Evolutionary conservation across 208 protist genomes (phyloP), one percentile per base, ranked within the genome.

Genomic region (Trypanosoma mega): DNA sequence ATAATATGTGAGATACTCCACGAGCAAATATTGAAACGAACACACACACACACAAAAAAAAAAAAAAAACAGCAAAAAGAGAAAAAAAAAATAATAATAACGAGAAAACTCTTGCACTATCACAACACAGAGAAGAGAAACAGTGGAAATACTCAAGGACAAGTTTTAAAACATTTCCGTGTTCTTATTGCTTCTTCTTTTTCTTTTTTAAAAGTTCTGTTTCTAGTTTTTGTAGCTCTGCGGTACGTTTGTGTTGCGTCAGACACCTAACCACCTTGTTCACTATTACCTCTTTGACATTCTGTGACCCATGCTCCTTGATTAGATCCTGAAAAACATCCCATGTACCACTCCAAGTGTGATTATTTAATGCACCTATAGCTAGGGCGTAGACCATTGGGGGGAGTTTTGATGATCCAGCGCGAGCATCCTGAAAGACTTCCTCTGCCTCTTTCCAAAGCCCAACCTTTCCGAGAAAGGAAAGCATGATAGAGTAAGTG

Each of bases 401-500:
- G 2, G 90, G 73, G 2, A 75, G 64, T 64, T 91, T 93, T 33
- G 54, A 53, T 5, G 71, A 48, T 2, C 34, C 61, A 39, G 52
- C 68, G 18, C 53, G 63, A 68, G 80, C 78, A n/a, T 81, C 67
- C 24, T 85, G 71, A 65, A 80, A 90, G 14, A 76, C 77, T 11
- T 61, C 67, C 1, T 63, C 26, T 18, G 83, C 75, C 49, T 90
- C 68, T 63, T 83, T 61, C 82, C 86, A 93, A 43, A 78, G 53
- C 34, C 68, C 68, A 7, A 79, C 56, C 65, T 84, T 91, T 8
- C 81, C 85, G 14, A 93, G 63, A 18, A 96, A 51, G 1, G 90
- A 85, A 41, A 96, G 68, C 55, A 82, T 72, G 5, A 96, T 49
- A 21, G 89, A 69, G 46, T 91, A 93, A 0, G 86, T 93, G 57